phyloP scores from a whole-genome alignment of 2,329 filamentous ascomycete genomes.

The Colletotrichum magnum region DNA sequence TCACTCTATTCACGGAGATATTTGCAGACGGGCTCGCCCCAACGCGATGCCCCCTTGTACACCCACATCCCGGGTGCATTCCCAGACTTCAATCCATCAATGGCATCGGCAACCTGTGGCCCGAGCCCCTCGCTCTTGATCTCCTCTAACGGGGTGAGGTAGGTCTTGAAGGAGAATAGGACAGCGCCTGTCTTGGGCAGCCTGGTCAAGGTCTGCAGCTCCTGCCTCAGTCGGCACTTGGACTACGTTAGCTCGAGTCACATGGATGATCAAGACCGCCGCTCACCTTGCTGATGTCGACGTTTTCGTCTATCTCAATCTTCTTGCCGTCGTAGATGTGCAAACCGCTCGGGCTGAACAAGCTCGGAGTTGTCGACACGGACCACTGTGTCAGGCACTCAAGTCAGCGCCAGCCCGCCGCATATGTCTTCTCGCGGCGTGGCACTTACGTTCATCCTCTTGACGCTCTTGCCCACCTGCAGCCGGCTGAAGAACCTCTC shows the following conservation, averaged over 20 bases:
- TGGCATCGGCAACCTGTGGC: constrained; percentile 62
- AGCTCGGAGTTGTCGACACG: constrained; percentile 57
- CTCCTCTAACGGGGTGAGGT: constrained; percentile 62
- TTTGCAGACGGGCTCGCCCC: constrained; percentile 62
- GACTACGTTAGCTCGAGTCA: constrained; percentile 6
- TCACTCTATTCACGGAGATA: constrained; percentile 56
- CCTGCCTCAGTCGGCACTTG: constrained; percentile 58
- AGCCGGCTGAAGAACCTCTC: constrained; percentile 66
- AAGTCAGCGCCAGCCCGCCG: background rate
- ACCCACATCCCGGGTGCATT: constrained; percentile 68
- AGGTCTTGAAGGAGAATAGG: constrained; percentile 71
- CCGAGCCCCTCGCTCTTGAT: constrained; percentile 66
- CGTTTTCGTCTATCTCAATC: constrained; percentile 51
- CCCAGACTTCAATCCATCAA: constrained; percentile 64
- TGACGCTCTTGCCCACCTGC: constrained; percentile 63
- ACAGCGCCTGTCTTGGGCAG: constrained; percentile 62
- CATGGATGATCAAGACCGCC: too few species aligned
- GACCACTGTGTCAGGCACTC: constrained; percentile 57
- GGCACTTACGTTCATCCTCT: constrained; percentile 63
- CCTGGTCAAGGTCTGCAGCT: constrained; percentile 66
- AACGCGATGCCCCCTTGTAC: constrained; percentile 65
- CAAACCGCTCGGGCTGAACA: constrained; percentile 58
- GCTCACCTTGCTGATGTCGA: constrained; percentile 55
- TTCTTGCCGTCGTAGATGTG: constrained; percentile 53
- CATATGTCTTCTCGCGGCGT: background rate